Evolutionary conservation across 2,329 filamentous ascomycete species (phyloP).

Genomic region (Pezicula rhizophila): DNA sequence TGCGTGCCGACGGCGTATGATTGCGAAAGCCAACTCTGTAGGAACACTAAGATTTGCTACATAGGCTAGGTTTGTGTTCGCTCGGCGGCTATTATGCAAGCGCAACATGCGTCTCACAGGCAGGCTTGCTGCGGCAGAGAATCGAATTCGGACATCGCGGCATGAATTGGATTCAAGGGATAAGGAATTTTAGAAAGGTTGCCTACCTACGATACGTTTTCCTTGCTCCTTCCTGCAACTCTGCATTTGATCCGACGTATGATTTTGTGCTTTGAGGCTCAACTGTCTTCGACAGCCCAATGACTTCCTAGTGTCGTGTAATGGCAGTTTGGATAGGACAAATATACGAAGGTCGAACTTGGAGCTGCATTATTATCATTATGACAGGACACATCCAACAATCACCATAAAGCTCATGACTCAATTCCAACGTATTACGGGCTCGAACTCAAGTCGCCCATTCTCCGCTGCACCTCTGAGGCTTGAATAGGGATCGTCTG

Average conservation of each 20-base stretch:
- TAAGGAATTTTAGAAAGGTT: too few species aligned
- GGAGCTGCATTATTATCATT: background rate
- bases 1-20: background rate
- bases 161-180: too few species aligned
- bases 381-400: background rate
- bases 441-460: too few species aligned
- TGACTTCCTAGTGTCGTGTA: background rate
- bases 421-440: background rate
- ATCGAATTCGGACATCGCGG: background rate
- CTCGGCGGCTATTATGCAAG: background rate
- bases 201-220: background rate
- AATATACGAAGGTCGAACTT: background rate
- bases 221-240: background rate
- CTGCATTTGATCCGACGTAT: background rate
- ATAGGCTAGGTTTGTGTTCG: background rate
- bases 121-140: background rate
- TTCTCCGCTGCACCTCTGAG: too few species aligned
- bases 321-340: background rate
- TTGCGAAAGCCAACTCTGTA: background rate
- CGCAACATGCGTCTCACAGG: background rate
- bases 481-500: background rate
- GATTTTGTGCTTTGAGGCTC: background rate
- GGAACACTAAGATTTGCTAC: background rate
- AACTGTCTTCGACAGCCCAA: background rate
- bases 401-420: background rate